Evolutionary conservation across 2,329 filamentous ascomycete genomes (phyloP).

Genomic region (Neopestalotiopsis sp.): DNA sequence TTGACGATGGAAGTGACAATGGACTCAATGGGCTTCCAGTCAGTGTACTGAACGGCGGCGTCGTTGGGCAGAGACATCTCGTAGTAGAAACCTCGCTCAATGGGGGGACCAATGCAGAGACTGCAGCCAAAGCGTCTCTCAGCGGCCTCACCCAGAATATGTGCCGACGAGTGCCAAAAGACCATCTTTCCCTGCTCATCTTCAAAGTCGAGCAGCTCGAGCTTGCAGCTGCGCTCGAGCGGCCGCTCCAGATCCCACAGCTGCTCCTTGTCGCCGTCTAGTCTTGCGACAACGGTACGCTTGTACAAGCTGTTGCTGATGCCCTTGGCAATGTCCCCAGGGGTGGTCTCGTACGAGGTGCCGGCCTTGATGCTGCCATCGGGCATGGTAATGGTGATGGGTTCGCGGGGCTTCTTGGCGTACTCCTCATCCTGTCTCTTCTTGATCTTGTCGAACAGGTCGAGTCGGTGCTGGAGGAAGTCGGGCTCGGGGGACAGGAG

Average conservation of each 20-base stretch:
- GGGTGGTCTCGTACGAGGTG: slow-evolving; percentile 91
- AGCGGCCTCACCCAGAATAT: slow-evolving; percentile 93
- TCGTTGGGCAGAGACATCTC: slow-evolving; percentile 87
- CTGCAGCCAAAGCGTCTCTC: slow-evolving; percentile 87
- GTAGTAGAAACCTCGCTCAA: slow-evolving; percentile 94
- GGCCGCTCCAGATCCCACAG: slow-evolving; percentile 94
- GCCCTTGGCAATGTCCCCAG: slow-evolving; percentile 75
- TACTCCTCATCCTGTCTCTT: slow-evolving; percentile 81
- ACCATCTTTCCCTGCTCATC: slow-evolving; percentile 81
- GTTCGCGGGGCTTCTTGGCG: slow-evolving; percentile 71
- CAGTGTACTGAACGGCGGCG: slow-evolving; percentile 71
- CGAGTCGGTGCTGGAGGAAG: slow-evolving; percentile 83
- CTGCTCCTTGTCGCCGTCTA: slow-evolving; percentile 73
- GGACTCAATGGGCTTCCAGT: slow-evolving; percentile 85
- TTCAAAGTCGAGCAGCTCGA: slow-evolving; percentile 85
- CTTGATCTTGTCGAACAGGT: slow-evolving; percentile 89
- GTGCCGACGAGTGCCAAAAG: slow-evolving; percentile 97
- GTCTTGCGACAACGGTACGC: slow-evolving; percentile 83
- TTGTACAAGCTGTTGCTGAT: slow-evolving; percentile 87
- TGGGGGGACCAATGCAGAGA: slow-evolving; percentile 91
- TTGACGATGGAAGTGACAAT: slow-evolving; percentile 87
- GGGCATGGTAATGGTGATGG: slow-evolving; percentile 75
- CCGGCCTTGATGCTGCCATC: slow-evolving; percentile 75
- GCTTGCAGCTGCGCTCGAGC: slow-evolving; percentile 83
- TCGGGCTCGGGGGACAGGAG: slow-evolving; percentile 66